phyloP scores from a whole-genome alignment of 805 yeast genomes.

The Lachancea cidri region DNA sequence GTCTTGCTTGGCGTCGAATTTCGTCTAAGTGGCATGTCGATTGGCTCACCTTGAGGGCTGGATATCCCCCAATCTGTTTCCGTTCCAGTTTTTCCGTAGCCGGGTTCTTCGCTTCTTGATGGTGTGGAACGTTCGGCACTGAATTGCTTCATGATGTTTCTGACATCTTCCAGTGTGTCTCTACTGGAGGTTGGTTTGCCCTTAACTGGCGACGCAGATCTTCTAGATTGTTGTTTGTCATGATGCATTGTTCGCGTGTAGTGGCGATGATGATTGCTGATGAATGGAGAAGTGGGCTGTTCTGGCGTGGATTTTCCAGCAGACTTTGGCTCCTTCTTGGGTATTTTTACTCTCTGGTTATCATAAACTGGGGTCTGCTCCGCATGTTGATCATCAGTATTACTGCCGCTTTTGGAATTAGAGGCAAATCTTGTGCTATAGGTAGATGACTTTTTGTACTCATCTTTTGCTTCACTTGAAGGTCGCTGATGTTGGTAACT shows the following conservation, averaged over 20 bases:
- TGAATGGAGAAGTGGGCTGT: conserved; percentile 13
- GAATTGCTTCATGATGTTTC: conserved; percentile 16
- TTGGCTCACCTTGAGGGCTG: not conserved
- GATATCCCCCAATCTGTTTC: not conserved
- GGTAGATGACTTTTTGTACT: conserved; percentile 4
- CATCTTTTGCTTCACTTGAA: not conserved
- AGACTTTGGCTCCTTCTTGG: not conserved
- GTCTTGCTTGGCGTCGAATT: not conserved
- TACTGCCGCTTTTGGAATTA: not conserved
- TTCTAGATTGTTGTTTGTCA: conserved; percentile 13
- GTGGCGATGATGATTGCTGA: conserved; percentile 17
- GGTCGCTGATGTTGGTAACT: conserved; percentile 19
- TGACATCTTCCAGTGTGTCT: conserved; percentile 15
- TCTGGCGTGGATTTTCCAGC: not conserved
- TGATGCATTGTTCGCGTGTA: conserved; percentile 22
- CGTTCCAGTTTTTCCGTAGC: not conserved
- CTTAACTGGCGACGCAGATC: conserved; percentile 26
- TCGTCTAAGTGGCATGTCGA: not conserved
- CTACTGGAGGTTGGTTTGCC: conserved; percentile 14
- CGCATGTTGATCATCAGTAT: not conserved
- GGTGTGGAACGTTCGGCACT: conserved; percentile 1
- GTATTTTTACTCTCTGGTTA: conserved; percentile 5
- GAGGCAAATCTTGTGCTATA: conserved; percentile 5
- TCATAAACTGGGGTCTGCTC: not conserved
- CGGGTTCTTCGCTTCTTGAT: not conserved